A percentile compares a stretch with the other conserved stretches of the same genome.
These are phyloP conservation scores for Suhomyces bokatorum DNA, from an alignment of 1,139 yeast genomes.

Conservation along the genomic window DNA sequence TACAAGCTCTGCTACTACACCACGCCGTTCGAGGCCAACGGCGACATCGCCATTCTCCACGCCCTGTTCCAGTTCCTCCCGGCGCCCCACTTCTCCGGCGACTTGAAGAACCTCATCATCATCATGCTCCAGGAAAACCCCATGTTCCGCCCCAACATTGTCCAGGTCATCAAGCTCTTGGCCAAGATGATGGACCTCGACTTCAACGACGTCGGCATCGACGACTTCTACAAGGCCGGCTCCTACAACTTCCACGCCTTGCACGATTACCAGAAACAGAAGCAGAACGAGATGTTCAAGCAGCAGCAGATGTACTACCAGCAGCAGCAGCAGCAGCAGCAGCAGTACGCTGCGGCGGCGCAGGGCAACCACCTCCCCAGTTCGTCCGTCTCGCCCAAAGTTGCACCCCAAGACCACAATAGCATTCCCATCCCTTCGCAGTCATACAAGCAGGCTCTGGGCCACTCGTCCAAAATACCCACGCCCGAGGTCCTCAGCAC, in stretches of 20 bases:
- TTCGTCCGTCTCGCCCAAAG: constrained; percentile 4
- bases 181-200: constrained; percentile 35
- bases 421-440: constrained; percentile 1
- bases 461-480: neutral
- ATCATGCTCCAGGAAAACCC: constrained; percentile 83
- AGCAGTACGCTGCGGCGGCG: constrained; percentile 1
- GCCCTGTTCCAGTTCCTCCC: constrained; percentile 65
- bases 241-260: constrained; percentile 47
- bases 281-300: constrained; percentile 36
- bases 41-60: constrained; percentile 70
- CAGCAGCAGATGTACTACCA: constrained; percentile 41
- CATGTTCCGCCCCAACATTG: constrained; percentile 78
- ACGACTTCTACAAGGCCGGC: constrained; percentile 43
- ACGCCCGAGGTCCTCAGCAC: neutral
- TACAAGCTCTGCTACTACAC: constrained; percentile 78
- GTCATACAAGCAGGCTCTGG: neutral
- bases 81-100: constrained; percentile 56
- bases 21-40: constrained; percentile 77
- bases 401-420: constrained; percentile 2
- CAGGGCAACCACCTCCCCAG: neutral
- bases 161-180: constrained; percentile 54
- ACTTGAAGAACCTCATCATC: constrained; percentile 70
- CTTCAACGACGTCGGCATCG: constrained; percentile 28
- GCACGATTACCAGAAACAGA: constrained; percentile 45
- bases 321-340: constrained; percentile 21